Conservation (phyloP, 2,329 filamentous ascomycete species). For the Phaeosphaeria sp. region DNA sequence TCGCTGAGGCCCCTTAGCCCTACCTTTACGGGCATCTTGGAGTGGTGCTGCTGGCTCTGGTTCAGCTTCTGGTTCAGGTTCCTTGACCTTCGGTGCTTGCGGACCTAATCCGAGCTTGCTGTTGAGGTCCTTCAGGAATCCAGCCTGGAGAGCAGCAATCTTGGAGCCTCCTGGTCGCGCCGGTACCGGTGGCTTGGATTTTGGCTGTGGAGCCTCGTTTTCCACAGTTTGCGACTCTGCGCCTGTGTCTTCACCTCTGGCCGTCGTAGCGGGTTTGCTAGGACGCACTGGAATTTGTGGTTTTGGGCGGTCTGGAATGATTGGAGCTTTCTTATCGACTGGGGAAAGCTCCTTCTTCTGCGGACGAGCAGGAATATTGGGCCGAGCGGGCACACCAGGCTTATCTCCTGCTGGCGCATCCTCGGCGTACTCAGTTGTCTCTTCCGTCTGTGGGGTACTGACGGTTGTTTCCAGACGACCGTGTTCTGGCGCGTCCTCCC, state of each 20-base stretch:
- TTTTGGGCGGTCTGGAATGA: constrained; percentile 65
- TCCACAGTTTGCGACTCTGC: constrained; percentile 31
- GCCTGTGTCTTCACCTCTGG: constrained; percentile 33
- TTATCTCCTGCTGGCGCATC: constrained; percentile 40
- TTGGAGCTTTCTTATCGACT: constrained; percentile 59
- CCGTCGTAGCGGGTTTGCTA: constrained; percentile 55
- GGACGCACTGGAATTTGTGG: constrained; percentile 68
- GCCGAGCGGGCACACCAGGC: constrained; percentile 36
- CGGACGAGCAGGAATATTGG: constrained; percentile 44
- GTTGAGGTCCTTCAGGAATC: constrained; percentile 92
- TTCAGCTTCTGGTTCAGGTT: constrained; percentile 64
- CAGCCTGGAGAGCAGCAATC: constrained; percentile 88
- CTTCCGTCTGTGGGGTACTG: constrained; percentile 57
- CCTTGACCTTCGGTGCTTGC: constrained; percentile 77
- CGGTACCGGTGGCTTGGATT: constrained; percentile 84
- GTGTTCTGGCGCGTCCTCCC: constrained; percentile 92
- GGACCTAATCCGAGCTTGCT: constrained; percentile 86
- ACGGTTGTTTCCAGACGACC: constrained; percentile 80
- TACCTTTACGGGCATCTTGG: constrained; percentile 84
- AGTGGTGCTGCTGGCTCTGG: constrained; percentile 78
- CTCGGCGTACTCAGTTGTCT: constrained; percentile 50
- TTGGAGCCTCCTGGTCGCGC: constrained; percentile 80
- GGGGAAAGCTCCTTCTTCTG: constrained; percentile 51
- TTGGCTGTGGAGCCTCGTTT: constrained; percentile 56
- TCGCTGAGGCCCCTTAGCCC: constrained; percentile 85